Evolutionary conservation across 2,329 filamentous ascomycete genomes (phyloP).

Genomic region (Huntiella bhutanensis): DNA sequence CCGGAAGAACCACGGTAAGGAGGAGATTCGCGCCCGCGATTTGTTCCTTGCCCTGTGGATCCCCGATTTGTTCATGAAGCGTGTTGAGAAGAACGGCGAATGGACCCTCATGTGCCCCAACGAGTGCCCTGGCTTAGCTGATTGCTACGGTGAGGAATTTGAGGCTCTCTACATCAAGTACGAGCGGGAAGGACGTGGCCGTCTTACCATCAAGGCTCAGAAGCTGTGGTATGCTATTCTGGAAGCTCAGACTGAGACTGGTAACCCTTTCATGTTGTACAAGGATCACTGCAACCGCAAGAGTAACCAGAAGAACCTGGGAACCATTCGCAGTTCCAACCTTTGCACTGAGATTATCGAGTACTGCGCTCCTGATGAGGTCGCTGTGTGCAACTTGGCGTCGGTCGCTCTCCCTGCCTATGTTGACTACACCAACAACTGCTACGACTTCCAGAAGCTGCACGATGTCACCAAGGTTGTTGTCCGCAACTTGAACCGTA

Average conservation of each 20-base stretch:
- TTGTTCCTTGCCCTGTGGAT: constrained; percentile 98
- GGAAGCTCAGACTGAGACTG: constrained; percentile 95
- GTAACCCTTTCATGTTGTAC: constrained; percentile 99
- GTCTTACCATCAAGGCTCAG: constrained; percentile 85
- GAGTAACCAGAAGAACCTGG: constrained; percentile 99
- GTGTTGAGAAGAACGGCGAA: constrained; percentile 85
- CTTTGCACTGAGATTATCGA: constrained; percentile 97
- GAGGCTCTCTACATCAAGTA: constrained; percentile 88
- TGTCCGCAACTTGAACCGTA: constrained; percentile 79
- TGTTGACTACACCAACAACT: constrained; percentile 67
- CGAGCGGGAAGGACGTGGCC: constrained; percentile 70
- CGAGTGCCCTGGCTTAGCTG: constrained; percentile 83
- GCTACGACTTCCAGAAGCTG: constrained; percentile 90
- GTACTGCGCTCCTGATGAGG: constrained; percentile 93
- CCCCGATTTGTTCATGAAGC: constrained; percentile 98
- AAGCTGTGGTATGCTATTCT: constrained; percentile 99
- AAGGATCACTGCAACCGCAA: constrained; percentile 97
- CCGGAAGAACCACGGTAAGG: constrained; percentile 98
- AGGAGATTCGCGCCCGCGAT: constrained; percentile 90
- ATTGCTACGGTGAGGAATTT: constrained; percentile 95
- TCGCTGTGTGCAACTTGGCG: constrained; percentile 94
- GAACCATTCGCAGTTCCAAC: constrained; percentile 96
- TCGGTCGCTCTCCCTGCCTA: constrained; percentile 83
- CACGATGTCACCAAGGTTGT: constrained; percentile 88
- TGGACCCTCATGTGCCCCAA: constrained; percentile 99